Base-by-base conservation (phyloP, 2,329 filamentous ascomycete genomes). In the Aspergillus ustus region DNA sequence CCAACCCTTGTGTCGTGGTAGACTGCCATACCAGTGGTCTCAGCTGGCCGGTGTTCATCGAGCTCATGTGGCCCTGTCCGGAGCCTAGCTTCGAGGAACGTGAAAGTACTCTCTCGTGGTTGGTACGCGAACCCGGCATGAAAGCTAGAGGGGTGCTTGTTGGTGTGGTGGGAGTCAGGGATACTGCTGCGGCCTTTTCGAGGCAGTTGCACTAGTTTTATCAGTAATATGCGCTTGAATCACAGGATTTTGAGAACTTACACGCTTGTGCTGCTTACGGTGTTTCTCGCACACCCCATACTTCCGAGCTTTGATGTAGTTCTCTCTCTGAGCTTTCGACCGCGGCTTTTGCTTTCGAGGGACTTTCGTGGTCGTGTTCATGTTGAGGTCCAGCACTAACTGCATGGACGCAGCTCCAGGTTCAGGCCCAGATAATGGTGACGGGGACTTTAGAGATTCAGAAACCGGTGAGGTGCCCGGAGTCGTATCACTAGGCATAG, bases 231-330 rank as follows among this genome's bases (percentile, higher is more conserved):
- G 34, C 11, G 17, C 29, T 17, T 15, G 37, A 15, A 2, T 11
- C 15, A 6, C 9, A 34, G 25, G 46, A 20, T 29, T 4, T 15
- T 13, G 46, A 44, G 8, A 22, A 67, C 75, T 69, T 68, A 80
- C 77, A 58, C 77, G 66, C 60, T 80, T 80, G 59, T 79, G 77
- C 57, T 79, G 77, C 61, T 77, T 78, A 60, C 75, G 74, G 64
- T 80, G 78, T 65, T 79, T 80, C 60, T 78, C 75, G 57, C 78
- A 80, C 46, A 77, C 78, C 25, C 78, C 78, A 31, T 78, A 74
- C 48, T 77, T 78, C 1, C 78, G 74, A 53, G 73, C 77, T 55
- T 78, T 78, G 63, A 78, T 78, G 62, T 80, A 80, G 57, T 76
- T 78, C 59, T 80, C 77, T 40, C 74, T 77, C 65, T 80, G 77